Base-by-base conservation (phyloP, 768 basidiomycete species). In the Boletus rufocinnamomeus region DNA sequence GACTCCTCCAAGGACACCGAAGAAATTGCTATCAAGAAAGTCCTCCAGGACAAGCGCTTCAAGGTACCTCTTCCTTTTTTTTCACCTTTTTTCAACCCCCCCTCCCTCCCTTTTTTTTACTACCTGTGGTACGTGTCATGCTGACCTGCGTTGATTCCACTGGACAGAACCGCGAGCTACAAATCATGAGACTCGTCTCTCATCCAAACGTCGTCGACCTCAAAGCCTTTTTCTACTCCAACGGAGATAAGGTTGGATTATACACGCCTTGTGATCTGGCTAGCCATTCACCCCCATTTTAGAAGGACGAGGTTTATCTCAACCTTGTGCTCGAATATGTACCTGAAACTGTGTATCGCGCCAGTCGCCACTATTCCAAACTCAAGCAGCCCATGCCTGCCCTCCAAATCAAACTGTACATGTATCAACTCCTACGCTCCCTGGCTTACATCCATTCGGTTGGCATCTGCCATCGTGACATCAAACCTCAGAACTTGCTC, bases 331-430 rank as follows among this genome's bases (percentile, higher is more conserved):
- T 97, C 68, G 97, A 99, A 86, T 99, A 94, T 76, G 95, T 99
- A 51, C 97, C 97, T 41, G 97, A 98, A 79, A 99, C 97, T 17
- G 97, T 99, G 57, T 98, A 98, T 79, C 93, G 96, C 69, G 97
- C 96, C 28, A 96, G 93, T 71, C 88, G 96, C 70, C 96, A 98
- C 79, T 99, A 98, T 75, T 92, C 95, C 66, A 98, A 98, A 78
- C 91, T 99, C 77, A 99, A 99, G 81, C 97, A 99, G 74, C 92
- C 93, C 59, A 99, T 99, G 97, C 97, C 97, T 32, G 98, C 95
- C 87, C 86, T 97, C 52, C 97, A 98, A 80, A 95, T 99, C 82
- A 98, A 98, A 81, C 78, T 99, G 70, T 99, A 99, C 82, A 98
- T 98, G 95, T 97, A 98, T 77, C 93, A 99, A 77, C 91, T 99